These are phyloP conservation scores for Spatholobus suberectus DNA, from an alignment of 306 rosid genomes.

Conservation along the genomic window DNA sequence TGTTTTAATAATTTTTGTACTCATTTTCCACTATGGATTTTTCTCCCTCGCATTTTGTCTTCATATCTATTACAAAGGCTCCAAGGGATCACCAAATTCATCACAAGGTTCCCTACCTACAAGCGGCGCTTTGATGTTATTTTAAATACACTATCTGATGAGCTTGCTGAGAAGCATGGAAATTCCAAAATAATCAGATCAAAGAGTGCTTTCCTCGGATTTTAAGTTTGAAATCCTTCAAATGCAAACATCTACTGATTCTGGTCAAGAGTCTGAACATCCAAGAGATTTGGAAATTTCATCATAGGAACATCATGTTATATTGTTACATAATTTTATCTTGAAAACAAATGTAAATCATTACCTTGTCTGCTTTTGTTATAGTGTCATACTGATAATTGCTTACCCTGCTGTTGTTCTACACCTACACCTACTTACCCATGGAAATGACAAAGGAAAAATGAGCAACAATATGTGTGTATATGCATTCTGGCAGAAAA, in stretches of 20 bases:
- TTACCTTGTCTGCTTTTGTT: background rate
- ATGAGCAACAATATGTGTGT: background rate
- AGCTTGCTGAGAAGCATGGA: constrained; percentile 64
- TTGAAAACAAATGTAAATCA: background rate
- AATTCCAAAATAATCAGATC: constrained; percentile 62
- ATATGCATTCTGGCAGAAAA: no score
- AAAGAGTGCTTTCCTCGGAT: constrained; percentile 71
- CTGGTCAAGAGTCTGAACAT: constrained; percentile 55
- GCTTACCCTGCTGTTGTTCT: background rate
- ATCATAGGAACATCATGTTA: constrained; percentile 20
- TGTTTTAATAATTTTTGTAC: background rate
- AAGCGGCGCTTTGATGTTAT: constrained; percentile 74
- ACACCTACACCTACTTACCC: background rate
- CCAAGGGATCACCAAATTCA: constrained; percentile 84
- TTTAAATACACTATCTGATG: constrained; percentile 55
- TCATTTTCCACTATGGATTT: background rate
- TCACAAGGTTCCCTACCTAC: constrained; percentile 84
- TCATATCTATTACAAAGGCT: constrained; percentile 56
- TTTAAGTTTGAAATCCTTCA: constrained; percentile 63
- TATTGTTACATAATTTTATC: background rate
- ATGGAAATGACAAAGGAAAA: background rate
- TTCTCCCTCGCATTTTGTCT: background rate
- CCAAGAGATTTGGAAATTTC: constrained; percentile 56
- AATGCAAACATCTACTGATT: constrained; percentile 50
- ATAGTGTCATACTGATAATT: background rate